Evolutionary conservation across 352 stramenopile genomes (phyloP).

Genomic region (Pythium vanterpoolii): DNA sequence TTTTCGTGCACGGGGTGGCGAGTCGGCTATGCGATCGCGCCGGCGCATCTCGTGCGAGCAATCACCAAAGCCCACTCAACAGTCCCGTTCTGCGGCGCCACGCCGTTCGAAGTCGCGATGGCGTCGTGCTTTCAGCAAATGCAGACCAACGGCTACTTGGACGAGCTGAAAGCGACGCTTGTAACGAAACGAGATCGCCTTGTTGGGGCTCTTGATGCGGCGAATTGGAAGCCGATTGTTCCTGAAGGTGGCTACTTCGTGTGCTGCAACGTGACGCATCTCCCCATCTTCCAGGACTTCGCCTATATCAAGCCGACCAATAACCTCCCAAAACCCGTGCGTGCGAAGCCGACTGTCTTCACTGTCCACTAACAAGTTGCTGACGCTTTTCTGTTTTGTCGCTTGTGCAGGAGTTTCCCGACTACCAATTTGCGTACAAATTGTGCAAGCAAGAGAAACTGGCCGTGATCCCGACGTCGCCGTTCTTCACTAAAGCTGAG

Average conservation of each 20-base stretch:
- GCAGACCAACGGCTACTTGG: conserved; percentile 85
- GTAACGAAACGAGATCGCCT: conserved; percentile 87
- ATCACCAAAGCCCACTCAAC: conserved; percentile 81
- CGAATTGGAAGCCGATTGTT: conserved; percentile 88
- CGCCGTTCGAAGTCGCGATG: conserved; percentile 92
- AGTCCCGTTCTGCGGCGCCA: conserved; percentile 93
- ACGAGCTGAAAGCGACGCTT: conserved; percentile 58
- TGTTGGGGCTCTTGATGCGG: conserved; percentile 67
- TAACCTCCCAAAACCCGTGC: conserved; percentile 56
- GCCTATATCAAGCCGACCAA: conserved; percentile 43
- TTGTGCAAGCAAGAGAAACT: conserved; percentile 90
- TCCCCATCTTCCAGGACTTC: conserved; percentile 77
- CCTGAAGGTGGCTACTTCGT: conserved; percentile 96
- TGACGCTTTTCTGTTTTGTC: not conserved
- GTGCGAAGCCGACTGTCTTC: conserved; percentile 8
- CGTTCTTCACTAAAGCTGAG: conserved; percentile 90
- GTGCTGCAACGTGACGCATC: conserved; percentile 72
- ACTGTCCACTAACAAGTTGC: conserved; percentile 1
- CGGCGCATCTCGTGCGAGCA: conserved; percentile 45
- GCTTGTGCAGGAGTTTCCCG: conserved; percentile 60
- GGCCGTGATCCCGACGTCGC: conserved; percentile 91
- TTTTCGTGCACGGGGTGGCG: conserved; percentile 94
- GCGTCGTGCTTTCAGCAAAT: conserved; percentile 84
- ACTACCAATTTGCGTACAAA: conserved; percentile 89
- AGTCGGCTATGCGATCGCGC: conserved; percentile 79